A percentile compares a stretch with the other conserved stretches of the same genome.
Conservation (phyloP, 352 stramenopile genomes). For the Pythium guiyangense region DNA sequence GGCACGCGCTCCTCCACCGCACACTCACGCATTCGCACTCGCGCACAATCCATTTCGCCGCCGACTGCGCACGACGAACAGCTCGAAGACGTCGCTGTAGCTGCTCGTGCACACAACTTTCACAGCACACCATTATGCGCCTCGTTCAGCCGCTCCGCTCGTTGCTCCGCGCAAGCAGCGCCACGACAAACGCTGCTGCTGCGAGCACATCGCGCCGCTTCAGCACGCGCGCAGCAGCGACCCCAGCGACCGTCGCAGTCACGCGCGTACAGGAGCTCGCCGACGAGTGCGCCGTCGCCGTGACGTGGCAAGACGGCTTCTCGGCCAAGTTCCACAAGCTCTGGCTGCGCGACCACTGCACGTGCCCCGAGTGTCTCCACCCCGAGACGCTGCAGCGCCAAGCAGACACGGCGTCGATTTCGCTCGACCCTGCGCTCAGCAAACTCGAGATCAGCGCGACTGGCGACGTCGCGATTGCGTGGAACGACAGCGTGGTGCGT, state of each 20-base stretch:
- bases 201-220: not conserved
- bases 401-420: slow-evolving; percentile 76
- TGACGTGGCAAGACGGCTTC: slow-evolving; percentile 77
- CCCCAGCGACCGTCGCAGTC: slow-evolving; percentile 8
- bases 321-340: slow-evolving; percentile 81
- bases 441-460: slow-evolving; percentile 31
- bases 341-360: slow-evolving; percentile 84
- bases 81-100: too few species aligned
- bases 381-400: slow-evolving; percentile 71
- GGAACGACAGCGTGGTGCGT: slow-evolving; percentile 50
- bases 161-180: slow-evolving; percentile 3
- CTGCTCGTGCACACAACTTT: not conserved
- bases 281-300: slow-evolving; percentile 41
- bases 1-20: not conserved
- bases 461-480: slow-evolving; percentile 43
- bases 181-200: not conserved
- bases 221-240: not conserved
- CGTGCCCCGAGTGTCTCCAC: slow-evolving; percentile 57
- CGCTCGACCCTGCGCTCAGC: slow-evolving; percentile 38
- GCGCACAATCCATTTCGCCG: slow-evolving; percentile 10
- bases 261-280: slow-evolving; percentile 47
- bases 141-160: slow-evolving; percentile 7
- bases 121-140: too few species aligned
- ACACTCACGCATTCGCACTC: not conserved
- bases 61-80: not conserved